Conservation (phyloP, 2,329 filamentous ascomycete species). For the Thielaviopsis punctulata region DNA sequence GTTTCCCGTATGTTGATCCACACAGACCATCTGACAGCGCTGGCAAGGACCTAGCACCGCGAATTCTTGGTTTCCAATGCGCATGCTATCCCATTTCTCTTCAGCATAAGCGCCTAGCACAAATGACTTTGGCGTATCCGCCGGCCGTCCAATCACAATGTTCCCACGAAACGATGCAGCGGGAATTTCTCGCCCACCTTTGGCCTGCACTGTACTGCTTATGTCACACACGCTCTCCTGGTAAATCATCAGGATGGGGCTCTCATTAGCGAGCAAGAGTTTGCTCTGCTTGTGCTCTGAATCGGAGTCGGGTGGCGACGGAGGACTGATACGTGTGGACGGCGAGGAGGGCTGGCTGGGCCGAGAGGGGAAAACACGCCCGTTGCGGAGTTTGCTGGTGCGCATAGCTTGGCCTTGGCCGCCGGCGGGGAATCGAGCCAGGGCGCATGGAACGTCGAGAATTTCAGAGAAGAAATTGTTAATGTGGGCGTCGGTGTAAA, state of each 20-base stretch:
- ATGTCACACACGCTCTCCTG: slow-evolving; percentile 61
- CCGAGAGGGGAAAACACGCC: not conserved
- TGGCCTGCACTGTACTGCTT: slow-evolving; percentile 21
- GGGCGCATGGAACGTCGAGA: slow-evolving; percentile 61
- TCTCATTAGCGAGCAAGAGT: slow-evolving; percentile 82
- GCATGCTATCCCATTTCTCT: slow-evolving; percentile 56
- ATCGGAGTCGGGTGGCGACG: slow-evolving; percentile 41
- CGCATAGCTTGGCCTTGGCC: slow-evolving; percentile 41
- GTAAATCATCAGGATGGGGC: slow-evolving; percentile 74
- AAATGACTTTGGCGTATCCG: not conserved
- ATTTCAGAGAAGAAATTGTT: slow-evolving; percentile 61
- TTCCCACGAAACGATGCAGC: slow-evolving; percentile 78
- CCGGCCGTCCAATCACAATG: slow-evolving; percentile 39
- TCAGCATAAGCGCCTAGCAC: slow-evolving; percentile 46
- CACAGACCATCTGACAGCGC: slow-evolving; percentile 89
- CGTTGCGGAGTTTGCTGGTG: slow-evolving; percentile 39
- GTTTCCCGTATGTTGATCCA: slow-evolving; percentile 67
- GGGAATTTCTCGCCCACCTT: slow-evolving; percentile 26
- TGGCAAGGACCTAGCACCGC: slow-evolving; percentile 69
- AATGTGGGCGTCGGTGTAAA: slow-evolving; percentile 49
- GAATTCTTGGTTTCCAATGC: slow-evolving; percentile 47
- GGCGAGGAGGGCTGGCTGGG: not conserved
- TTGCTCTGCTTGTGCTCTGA: slow-evolving; percentile 27
- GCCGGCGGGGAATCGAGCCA: slow-evolving; percentile 68
- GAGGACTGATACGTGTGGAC: slow-evolving; percentile 32